Evolutionary conservation across 129 eudicot genomes (phyloP).

Genomic region (Centella asiatica): DNA sequence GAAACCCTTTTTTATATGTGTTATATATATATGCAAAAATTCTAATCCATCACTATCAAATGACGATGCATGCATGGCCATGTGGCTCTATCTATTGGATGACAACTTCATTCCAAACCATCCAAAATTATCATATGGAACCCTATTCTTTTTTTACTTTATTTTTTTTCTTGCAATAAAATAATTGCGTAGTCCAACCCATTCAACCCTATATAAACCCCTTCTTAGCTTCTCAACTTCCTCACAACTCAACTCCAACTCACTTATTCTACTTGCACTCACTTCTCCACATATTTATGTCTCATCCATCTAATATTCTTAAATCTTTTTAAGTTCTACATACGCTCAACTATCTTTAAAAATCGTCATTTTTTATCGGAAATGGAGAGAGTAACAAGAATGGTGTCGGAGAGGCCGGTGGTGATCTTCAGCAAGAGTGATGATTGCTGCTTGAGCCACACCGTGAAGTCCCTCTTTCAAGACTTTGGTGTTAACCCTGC

Average conservation of each 20-base stretch:
- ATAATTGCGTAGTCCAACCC: neutral
- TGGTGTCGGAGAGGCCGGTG: slow-evolving; percentile 62
- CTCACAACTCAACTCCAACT: neutral
- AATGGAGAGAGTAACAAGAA: slow-evolving; percentile 57
- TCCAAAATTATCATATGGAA: slow-evolving; percentile 2
- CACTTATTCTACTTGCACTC: neutral
- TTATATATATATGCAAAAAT: neutral
- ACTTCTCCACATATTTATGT: neutral
- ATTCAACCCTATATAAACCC: slow-evolving; percentile 32
- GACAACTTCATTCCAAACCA: neutral
- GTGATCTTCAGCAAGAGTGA: slow-evolving; percentile 74
- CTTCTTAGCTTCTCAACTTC: slow-evolving; percentile 10
- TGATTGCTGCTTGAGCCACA: slow-evolving; percentile 57
- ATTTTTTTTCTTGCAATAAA: neutral
- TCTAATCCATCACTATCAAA: slow-evolving; percentile 28
- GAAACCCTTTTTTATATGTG: neutral
- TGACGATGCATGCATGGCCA: neutral
- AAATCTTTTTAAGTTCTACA: neutral
- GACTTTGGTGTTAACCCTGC: slow-evolving; percentile 60
- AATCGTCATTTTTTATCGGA: neutral
- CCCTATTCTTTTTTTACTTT: neutral
- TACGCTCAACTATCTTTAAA: no score
- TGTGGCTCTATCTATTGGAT: neutral
- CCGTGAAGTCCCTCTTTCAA: slow-evolving; percentile 45
- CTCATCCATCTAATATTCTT: neutral